Base-by-base conservation (phyloP, 352 stramenopile species). In the Phytophthora melonis region DNA sequence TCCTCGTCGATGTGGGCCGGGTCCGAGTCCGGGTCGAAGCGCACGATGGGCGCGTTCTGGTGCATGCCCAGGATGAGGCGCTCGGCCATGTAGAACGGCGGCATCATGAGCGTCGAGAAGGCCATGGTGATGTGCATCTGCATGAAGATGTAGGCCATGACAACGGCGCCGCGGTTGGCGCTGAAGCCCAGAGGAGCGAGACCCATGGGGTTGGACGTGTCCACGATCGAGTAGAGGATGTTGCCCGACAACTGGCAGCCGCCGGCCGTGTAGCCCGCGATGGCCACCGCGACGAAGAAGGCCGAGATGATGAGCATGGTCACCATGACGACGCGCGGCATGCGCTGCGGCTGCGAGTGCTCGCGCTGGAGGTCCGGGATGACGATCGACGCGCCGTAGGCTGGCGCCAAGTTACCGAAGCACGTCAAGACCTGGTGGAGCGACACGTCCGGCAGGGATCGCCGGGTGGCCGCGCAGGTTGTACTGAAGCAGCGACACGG, bases 11-110 rank as follows among this genome's bases (percentile, higher is more conserved):
- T 30, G 19, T 69, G 59, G 8, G 30, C 30, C 23, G 54, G 39
- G 53, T 69, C 67, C 2, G 56, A 41, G 43, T 74, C 67, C 10
- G 59, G 67, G 60, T 74, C 52, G 53, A 74, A 74, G 16, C 67
- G 67, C 5, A 74, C 59, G 30, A 74, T 70, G 16, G 60, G 60
- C 2, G 45, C 53, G 52, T 70, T 74, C 41, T 69, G 21, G 58
- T 76, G 69, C 69, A 76, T 76, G 21, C 63, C 69, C 5, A 76
- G 63, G 13, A 76, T 57, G 56, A 76, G 58, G n/a, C 69, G 63
- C 50, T 76, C 69, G 3, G 63, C 69, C 63, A 76, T 69, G 69
- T 72, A 76, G 57, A 76, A 76, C 6, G 69, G 63, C 13, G 69
- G 69, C 39, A 72, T 52, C 56, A 68, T 66, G 0, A 76, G 49